These are phyloP conservation scores for Tillandsia fasciculata DNA, from an alignment of 176 grass and related monocot species.

Conservation along the genomic window DNA sequence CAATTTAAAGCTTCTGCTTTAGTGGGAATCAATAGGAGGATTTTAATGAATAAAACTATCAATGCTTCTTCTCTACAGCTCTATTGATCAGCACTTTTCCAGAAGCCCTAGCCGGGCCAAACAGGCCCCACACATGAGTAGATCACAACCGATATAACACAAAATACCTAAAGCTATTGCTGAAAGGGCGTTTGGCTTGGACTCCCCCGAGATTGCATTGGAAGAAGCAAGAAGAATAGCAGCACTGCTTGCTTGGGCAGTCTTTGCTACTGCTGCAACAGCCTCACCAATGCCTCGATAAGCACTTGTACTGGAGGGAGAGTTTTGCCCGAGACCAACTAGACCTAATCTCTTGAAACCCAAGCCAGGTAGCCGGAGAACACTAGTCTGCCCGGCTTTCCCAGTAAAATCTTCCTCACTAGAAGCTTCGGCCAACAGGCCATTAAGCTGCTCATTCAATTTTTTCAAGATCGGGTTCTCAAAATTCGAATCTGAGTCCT, in stretches of 20 bases:
- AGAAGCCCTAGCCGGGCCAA: no score
- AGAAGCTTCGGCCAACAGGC: slow-evolving; percentile 56
- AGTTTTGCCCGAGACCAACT: slow-evolving; percentile 56
- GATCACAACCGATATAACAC: not conserved
- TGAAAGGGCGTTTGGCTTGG: slow-evolving; percentile 45
- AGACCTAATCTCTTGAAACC: slow-evolving; percentile 84
- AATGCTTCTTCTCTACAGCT: no score
- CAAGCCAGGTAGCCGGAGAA: slow-evolving; percentile 64
- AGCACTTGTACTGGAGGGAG: slow-evolving; percentile 38
- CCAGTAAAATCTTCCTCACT: slow-evolving; percentile 85
- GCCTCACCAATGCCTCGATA: slow-evolving; percentile 59
- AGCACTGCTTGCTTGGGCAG: slow-evolving; percentile 58
- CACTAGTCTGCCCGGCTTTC: slow-evolving; percentile 61
- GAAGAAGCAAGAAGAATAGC: slow-evolving; percentile 57
- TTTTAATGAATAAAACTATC: no score
- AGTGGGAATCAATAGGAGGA: no score
- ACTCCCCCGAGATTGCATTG: slow-evolving; percentile 36
- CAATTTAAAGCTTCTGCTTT: no score
- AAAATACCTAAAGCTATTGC: slow-evolving; percentile 66
- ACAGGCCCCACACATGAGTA: not conserved
- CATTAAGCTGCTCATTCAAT: slow-evolving; percentile 56
- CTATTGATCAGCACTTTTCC: no score
- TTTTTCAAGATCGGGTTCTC: slow-evolving; percentile 68
- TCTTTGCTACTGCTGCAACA: slow-evolving; percentile 62
- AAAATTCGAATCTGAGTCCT: slow-evolving; percentile 66